phyloP scores from a whole-genome alignment of 2,329 filamentous ascomycete genomes.

The Fusarium drepaniforme region DNA sequence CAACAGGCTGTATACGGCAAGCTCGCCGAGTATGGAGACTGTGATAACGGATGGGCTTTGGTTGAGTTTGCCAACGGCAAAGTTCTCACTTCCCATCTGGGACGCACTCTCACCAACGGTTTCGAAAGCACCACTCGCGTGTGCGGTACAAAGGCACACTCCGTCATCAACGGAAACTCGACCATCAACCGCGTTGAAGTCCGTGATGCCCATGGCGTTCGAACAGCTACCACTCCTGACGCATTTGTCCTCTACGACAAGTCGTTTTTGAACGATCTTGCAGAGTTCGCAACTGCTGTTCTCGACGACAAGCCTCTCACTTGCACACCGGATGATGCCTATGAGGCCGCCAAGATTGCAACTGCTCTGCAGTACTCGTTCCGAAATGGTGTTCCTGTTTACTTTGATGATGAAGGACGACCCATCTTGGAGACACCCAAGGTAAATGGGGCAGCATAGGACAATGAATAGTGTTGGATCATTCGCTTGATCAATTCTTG shows the following conservation, averaged over 20 bases:
- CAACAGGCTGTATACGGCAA: constrained; percentile 49
- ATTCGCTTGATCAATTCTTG: neutral
- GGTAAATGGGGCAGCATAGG: neutral
- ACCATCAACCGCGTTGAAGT: constrained; percentile 27
- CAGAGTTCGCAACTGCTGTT: constrained; percentile 33
- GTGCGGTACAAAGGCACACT: constrained; percentile 50
- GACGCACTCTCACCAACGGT: constrained; percentile 51
- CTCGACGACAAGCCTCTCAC: constrained; percentile 36
- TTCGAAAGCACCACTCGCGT: constrained; percentile 51
- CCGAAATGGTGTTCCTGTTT: constrained; percentile 39
- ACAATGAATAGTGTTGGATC: neutral
- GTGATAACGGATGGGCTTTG: constrained; percentile 50
- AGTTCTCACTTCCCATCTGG: constrained; percentile 48
- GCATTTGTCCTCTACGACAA: constrained; percentile 36
- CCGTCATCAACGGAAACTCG: constrained; percentile 34
- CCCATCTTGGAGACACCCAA: constrained; percentile 31
- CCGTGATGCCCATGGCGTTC: constrained; percentile 18
- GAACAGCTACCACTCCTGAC: constrained; percentile 27
- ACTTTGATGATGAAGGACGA: constrained; percentile 43
- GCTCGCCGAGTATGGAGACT: constrained; percentile 42
- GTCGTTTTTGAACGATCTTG: constrained; percentile 36
- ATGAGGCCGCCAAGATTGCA: constrained; percentile 40
- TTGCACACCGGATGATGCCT: constrained; percentile 37
- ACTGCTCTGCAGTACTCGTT: constrained; percentile 41
- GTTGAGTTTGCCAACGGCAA: constrained; percentile 53